These are phyloP conservation scores for Cryptosporidium baileyi DNA, from an alignment of 169 alveolate genomes.

Conservation along the genomic window DNA sequence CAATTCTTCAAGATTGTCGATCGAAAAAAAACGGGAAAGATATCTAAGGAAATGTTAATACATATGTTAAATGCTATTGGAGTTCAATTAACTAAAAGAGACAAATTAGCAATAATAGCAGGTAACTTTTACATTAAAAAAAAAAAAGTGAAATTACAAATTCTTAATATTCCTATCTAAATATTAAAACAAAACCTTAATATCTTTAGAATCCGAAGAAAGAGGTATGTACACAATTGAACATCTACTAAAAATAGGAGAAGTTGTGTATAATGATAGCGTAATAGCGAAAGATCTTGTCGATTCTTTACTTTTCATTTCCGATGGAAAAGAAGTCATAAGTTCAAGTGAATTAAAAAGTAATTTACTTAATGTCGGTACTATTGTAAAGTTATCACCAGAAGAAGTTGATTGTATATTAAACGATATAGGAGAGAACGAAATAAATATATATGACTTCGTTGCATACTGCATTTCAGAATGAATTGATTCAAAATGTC, in stretches of 20 bases:
- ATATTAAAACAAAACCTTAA: neutral
- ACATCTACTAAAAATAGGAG: constrained; percentile 37
- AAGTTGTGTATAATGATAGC: constrained; percentile 53
- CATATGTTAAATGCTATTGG: constrained; percentile 64
- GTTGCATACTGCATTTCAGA: constrained; percentile 60
- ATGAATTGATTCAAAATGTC: neutral
- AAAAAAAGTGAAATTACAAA: neutral
- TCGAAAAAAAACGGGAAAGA: constrained; percentile 46
- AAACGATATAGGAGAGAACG: constrained; percentile 38
- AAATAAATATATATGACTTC: constrained; percentile 50
- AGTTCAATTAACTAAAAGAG: constrained; percentile 53
- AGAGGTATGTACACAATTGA: constrained; percentile 42
- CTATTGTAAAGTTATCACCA: constrained; percentile 14
- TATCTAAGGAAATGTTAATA: constrained; percentile 23
- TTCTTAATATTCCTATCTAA: neutral
- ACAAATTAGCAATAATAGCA: constrained; percentile 56
- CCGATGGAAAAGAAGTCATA: constrained; percentile 43
- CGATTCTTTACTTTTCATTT: constrained; percentile 5
- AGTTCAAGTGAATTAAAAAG: constrained; percentile 6
- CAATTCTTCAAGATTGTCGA: constrained; percentile 44
- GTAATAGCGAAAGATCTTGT: constrained; percentile 32
- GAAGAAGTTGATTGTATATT: constrained; percentile 61
- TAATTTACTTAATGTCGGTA: neutral
- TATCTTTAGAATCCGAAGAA: constrained; percentile 3
- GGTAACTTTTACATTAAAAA: neutral